Evolutionary conservation across 257 asterid species (phyloP), one percentile per base, ranked within the genome.

Genomic region (Nicotiana knightiana): DNA sequence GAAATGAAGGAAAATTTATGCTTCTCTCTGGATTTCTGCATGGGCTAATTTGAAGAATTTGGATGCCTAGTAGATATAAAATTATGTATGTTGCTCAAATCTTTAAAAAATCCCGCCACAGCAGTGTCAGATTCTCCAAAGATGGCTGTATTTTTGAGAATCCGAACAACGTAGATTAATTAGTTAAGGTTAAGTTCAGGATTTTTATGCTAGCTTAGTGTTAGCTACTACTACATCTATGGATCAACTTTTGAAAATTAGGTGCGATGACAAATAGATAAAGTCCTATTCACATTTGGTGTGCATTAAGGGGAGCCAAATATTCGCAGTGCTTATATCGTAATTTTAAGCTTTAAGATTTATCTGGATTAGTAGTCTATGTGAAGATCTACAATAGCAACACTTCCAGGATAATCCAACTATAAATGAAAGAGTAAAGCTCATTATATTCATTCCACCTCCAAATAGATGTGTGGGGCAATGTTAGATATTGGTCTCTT

Each of bases 1-100:
- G 79, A 26, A 75, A 73, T 48, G 79, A 48, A 75, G 79, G 62
- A 75, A 75, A 26, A 51, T 26, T 75, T 75, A 51, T 75, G 79
- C 79, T 75, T 51, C 43, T 48, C 24, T 3, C 33, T 26, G 21
- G 1, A 3, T 48, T 73, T 8, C 9, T 10, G 13, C 48, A 12
- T 35, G 37, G 15, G 6, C 4, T 12, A 3, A 54, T 54, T 12
- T 54, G n/a, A 75, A 75, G 43, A 75, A 75, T 51, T 24, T 26
- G 79, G 9, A 28, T 26, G 46, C 30, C 46, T 51, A 51, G 43
- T 51, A 51, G 63, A 51, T 28, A 7, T 75, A 6, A 21, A 70
- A 6, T 12, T 43, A 43, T 43, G 33, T 39, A 5, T 64, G 3
- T 62, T 68, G 32, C 1, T 68, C 13, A 9, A 4, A 68, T 37